Percentiles rank a stretch among this genome's conserved stretches.
These are phyloP conservation scores for Hordeum marinum DNA, from an alignment of 176 grass and related monocot species.

Conservation along the genomic window DNA sequence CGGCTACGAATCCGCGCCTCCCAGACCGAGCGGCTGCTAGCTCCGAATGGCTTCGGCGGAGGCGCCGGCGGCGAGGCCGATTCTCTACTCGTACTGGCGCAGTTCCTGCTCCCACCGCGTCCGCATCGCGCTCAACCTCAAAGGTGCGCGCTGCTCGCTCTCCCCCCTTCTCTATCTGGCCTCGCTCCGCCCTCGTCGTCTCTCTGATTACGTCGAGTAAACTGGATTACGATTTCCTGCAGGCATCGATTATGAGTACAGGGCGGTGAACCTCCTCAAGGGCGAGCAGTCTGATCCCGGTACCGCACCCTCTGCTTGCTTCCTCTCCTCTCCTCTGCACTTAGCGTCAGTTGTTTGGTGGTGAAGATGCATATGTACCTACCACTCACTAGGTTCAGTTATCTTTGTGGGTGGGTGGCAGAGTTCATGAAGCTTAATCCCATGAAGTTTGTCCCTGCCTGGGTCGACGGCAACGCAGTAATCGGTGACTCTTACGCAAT, in stretches of 20 bases:
- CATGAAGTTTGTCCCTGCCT: conserved; percentile 43
- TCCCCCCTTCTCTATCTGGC: neutral
- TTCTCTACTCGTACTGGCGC: conserved; percentile 57
- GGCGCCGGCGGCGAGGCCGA: neutral
- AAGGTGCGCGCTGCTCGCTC: conserved; percentile 28
- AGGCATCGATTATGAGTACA: conserved; percentile 50
- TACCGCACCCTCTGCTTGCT: neutral
- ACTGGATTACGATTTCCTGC: neutral
- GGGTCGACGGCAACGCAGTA: neutral
- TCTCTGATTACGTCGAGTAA: neutral
- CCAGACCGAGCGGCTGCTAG: neutral
- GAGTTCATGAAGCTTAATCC: conserved; percentile 56
- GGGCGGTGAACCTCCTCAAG: conserved; percentile 42
- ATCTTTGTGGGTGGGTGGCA: conserved; percentile 14
- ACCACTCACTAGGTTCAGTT: neutral
- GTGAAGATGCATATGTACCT: neutral
- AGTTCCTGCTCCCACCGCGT: conserved; percentile 58
- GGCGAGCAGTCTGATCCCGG: conserved; percentile 57
- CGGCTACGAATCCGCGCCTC: neutral
- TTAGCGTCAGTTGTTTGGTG: neutral
- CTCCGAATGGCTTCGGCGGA: conserved; percentile 13
- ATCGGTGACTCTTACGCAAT: conserved; percentile 43
- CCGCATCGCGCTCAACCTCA: conserved; percentile 66
- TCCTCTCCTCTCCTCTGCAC: neutral
- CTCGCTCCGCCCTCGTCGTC: neutral